Evolutionary conservation across 2,329 filamentous ascomycete genomes (phyloP).

Genomic region (Neurospora crassa): DNA sequence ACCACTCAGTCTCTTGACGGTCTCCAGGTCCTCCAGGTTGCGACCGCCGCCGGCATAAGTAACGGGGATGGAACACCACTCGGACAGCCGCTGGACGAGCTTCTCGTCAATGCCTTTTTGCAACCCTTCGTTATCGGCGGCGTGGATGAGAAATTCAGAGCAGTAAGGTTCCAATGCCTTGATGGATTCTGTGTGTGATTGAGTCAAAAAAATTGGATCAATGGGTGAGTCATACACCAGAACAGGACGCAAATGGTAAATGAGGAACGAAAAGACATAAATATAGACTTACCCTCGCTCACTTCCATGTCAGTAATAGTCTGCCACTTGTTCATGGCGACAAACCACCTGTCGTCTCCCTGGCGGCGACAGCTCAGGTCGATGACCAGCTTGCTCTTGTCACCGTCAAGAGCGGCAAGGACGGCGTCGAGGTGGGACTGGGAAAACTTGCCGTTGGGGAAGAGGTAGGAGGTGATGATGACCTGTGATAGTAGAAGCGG

Average conservation of each 20-base stretch:
- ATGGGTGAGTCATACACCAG: neutral
- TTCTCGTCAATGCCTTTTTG: constrained; percentile 85
- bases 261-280: neutral
- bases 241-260: neutral
- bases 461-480: constrained; percentile 93
- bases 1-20: constrained; percentile 66
- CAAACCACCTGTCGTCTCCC: constrained; percentile 68
- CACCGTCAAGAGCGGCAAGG: constrained; percentile 59
- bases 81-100: constrained; percentile 64
- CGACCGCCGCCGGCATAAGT: constrained; percentile 95
- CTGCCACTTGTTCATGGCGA: constrained; percentile 99
- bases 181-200: constrained; percentile 65
- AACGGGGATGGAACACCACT: constrained; percentile 86
- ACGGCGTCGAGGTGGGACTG: constrained; percentile 66
- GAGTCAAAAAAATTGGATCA: neutral
- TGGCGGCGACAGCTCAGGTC: constrained; percentile 83
- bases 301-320: constrained; percentile 95
- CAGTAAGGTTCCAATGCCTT: constrained; percentile 77
- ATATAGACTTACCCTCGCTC: constrained; percentile 54
- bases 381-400: constrained; percentile 78
- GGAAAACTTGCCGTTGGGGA: constrained; percentile 75
- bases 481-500: constrained; percentile 50
- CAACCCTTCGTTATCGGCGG: constrained; percentile 90
- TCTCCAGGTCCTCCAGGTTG: constrained; percentile 69
- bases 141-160: constrained; percentile 93